Evolutionary conservation across 1,284 basidiomycete species (phyloP).

Genomic region (Fomitopsis betulina): DNA sequence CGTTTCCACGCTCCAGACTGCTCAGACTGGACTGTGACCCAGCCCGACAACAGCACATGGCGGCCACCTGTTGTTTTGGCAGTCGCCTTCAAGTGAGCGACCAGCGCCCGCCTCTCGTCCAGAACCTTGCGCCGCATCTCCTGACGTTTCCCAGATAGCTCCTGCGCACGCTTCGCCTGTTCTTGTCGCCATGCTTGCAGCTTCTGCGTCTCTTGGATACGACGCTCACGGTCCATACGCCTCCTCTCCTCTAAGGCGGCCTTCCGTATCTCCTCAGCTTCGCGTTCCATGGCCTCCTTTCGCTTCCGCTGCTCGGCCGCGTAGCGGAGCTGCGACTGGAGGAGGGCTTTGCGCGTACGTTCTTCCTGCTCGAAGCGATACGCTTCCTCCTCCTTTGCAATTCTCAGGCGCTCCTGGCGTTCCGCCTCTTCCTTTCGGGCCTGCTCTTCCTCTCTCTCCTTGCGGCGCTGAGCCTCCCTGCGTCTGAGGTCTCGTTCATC

Average conservation of each 20-base stretch:
- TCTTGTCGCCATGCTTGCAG: slow-evolving; percentile 54
- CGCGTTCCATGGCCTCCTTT: slow-evolving; percentile 43
- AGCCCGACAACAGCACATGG: slow-evolving; percentile 41
- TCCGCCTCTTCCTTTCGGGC: slow-evolving; percentile 46
- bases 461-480: slow-evolving; percentile 15
- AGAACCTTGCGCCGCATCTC: slow-evolving; percentile 39
- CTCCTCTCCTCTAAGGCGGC: slow-evolving; percentile 46
- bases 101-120: slow-evolving; percentile 34
- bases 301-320: slow-evolving; percentile 41
- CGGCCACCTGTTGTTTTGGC: slow-evolving; percentile 23
- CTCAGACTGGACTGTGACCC: slow-evolving; percentile 61
- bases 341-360: slow-evolving; percentile 33
- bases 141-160: slow-evolving; percentile 39
- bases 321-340: slow-evolving; percentile 48
- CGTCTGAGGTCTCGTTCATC: slow-evolving; percentile 17
- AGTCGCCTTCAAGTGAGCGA: slow-evolving; percentile 26
- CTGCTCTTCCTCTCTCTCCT: slow-evolving; percentile 44
- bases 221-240: slow-evolving; percentile 42
- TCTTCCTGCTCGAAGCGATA: slow-evolving; percentile 49
- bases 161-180: slow-evolving; percentile 42
- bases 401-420: slow-evolving; percentile 41
- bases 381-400: slow-evolving; percentile 42
- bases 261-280: slow-evolving; percentile 45
- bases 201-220: slow-evolving; percentile 48
- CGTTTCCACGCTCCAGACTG: slow-evolving; percentile 61